Evolutionary conservation across 2,329 filamentous ascomycete species (phyloP).

Genomic region (Pyrenochaeta sp.): DNA sequence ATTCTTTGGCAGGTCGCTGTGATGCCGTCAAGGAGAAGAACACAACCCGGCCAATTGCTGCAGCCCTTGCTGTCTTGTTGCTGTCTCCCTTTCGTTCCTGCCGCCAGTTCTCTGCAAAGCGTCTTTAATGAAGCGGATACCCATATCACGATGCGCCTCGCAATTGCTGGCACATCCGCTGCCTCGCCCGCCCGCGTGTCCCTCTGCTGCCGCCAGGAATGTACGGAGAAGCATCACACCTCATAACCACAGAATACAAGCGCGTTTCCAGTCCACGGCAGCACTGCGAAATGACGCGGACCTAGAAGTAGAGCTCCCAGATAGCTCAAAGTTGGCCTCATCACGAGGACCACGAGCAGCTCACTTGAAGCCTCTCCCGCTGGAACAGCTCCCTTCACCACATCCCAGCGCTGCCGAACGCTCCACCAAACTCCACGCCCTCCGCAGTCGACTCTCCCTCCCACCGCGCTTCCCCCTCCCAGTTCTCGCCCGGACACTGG

Average conservation of each 20-base stretch:
- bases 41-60: slow-evolving; percentile 31
- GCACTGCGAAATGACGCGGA: slow-evolving; percentile 17
- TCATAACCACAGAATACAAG: slow-evolving; percentile 42
- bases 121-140: slow-evolving; percentile 67
- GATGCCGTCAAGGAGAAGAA: slow-evolving; percentile 32
- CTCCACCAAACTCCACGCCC: slow-evolving; percentile 89
- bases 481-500: slow-evolving; percentile 84
- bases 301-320: slow-evolving; percentile 20
- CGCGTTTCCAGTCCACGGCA: slow-evolving; percentile 29
- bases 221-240: slow-evolving; percentile 34
- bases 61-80: slow-evolving; percentile 28
- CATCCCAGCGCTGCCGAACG: slow-evolving; percentile 69
- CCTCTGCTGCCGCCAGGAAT: slow-evolving; percentile 31
- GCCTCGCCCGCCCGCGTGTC: slow-evolving; percentile 55
- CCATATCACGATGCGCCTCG: slow-evolving; percentile 66
- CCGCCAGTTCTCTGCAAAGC: slow-evolving; percentile 17
- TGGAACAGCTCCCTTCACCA: slow-evolving; percentile 71
- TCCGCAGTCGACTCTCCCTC: slow-evolving; percentile 88
- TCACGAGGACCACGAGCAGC: slow-evolving; percentile 13
- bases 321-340: slow-evolving; percentile 8
- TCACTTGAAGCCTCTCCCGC: slow-evolving; percentile 12
- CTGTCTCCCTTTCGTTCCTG: not conserved
- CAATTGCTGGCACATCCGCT: slow-evolving; percentile 62
- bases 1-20: slow-evolving; percentile 45
- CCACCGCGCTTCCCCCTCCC: slow-evolving; percentile 82